Base-by-base conservation (phyloP, 805 yeast genomes). In the Scheffersomyces spartinae region DNA sequence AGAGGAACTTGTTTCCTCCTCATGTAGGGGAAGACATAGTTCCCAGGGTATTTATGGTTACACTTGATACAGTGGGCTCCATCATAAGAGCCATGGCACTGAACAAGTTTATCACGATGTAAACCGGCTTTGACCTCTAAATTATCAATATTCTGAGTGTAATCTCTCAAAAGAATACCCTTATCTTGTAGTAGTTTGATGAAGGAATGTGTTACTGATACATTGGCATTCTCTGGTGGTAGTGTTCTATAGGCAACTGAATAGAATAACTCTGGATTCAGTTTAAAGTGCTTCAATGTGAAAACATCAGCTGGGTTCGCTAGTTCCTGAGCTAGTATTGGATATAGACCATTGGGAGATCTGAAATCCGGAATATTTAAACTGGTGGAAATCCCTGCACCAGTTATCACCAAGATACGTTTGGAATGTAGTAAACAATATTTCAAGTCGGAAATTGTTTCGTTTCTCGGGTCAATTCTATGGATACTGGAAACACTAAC, bases 1-100 rank as follows among this genome's bases (percentile, higher is more conserved):
- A 41, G 41, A 3, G 61, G 50, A 2, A 56, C 45, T 24, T 47
- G 44, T 28, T 47, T 40, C 6, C 30, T 34, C 13, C 54, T 36
- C 15, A 61, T 55, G 18, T 41, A 41, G 3, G 43, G 40, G 31
- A 46, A 47, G 7, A 60, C 47, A n/a, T 31, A 29, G 18, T 39
- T 40, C 4, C 65, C 63, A 9, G 37, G 28, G 6, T 47, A 48
- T 25, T 46, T 38, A 27, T 36, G 42, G 13, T 42, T 39, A 36
- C 67, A 61, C 4, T 63, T 55, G 7, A 57, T 42, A 34, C 67
- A 61, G 6, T 56, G 40, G 9, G 67, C 65, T 5, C 40, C 38
- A 1, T 62, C 61, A 33, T 59, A 56, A 6, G 64, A 56, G 3
- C 67, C 67, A 35, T 61, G 67, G 33, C 67, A 61, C 38, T 61